Evolutionary conservation across 371 early-diverging fungal genomes (phyloP).

Genomic region (Apophysomyces variabilis): DNA sequence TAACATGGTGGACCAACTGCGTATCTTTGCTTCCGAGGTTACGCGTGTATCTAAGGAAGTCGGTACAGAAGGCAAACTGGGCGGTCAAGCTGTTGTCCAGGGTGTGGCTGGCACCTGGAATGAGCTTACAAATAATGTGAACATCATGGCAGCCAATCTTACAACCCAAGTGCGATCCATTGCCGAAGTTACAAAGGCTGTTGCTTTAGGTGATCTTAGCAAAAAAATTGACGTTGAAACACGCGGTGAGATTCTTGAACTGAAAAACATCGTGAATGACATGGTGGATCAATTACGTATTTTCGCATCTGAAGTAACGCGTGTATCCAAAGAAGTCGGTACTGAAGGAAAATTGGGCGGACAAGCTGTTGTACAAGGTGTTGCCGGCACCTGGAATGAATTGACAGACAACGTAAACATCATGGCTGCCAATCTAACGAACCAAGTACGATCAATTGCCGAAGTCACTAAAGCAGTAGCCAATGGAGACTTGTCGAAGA

Average conservation of each 20-base stretch:
- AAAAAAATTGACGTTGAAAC: conserved; percentile 46
- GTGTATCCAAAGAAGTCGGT: conserved; percentile 58
- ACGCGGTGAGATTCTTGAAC: conserved; percentile 49
- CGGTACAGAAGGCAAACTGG: conserved; percentile 65
- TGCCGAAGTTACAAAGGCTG: conserved; percentile 40
- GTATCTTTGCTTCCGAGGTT: conserved; percentile 54
- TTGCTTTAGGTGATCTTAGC: conserved; percentile 41
- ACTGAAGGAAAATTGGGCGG: conserved; percentile 67
- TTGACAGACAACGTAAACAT: conserved; percentile 66
- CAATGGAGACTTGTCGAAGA: conserved; percentile 49
- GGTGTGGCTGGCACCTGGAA: conserved; percentile 66
- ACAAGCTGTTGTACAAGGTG: conserved; percentile 58
- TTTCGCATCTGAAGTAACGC: conserved; percentile 60
- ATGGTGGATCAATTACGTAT: conserved; percentile 64
- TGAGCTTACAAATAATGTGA: conserved; percentile 67
- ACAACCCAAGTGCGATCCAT: conserved; percentile 48
- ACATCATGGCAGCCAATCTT: conserved; percentile 50
- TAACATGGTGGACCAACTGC: conserved; percentile 35
- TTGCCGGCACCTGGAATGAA: conserved; percentile 67
- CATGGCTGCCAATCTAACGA: conserved; percentile 66
- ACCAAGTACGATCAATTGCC: conserved; percentile 62
- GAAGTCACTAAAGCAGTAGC: conserved; percentile 65
- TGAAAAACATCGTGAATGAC: conserved; percentile 48
- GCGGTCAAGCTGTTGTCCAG: conserved; percentile 60
- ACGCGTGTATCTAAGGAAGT: conserved; percentile 70